phyloP scores from a whole-genome alignment of 192 early-diverging fungal genomes.

The Phycomyces blakesleeanus region DNA sequence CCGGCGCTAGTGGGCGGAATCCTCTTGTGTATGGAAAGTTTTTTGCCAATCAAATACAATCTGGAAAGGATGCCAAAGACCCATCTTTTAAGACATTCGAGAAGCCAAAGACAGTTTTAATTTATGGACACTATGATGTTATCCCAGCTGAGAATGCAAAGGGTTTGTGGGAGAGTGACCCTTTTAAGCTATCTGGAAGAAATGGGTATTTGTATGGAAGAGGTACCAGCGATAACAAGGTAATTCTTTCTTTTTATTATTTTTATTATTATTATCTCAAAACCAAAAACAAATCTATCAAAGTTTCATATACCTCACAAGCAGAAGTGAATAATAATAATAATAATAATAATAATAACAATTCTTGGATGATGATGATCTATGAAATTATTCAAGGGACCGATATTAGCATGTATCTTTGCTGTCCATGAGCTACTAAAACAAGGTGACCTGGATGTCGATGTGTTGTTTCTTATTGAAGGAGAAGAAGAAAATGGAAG shows the following conservation, averaged over 20 bases:
- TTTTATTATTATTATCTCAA: not conserved
- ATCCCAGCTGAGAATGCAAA: conserved; percentile 60
- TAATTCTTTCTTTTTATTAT: not conserved
- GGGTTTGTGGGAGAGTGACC: conserved; percentile 52
- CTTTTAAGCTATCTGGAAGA: conserved; percentile 57
- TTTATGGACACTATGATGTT: conserved; percentile 82
- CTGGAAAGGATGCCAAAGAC: too few relatives aligned
- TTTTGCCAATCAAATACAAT: conserved; percentile 19
- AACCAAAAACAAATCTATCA: not conserved
- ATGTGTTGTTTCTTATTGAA: conserved; percentile 72
- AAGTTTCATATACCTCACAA: too few relatives aligned
- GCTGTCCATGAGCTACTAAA: conserved; percentile 62
- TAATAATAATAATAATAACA: too few relatives aligned
- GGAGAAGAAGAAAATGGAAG: conserved; percentile 76
- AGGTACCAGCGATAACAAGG: conserved; percentile 73
- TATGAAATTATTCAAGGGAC: conserved; percentile 40
- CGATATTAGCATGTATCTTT: conserved; percentile 65
- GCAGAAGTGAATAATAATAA: too few relatives aligned
- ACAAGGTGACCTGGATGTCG: conserved; percentile 47
- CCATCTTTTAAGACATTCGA: conserved; percentile 13
- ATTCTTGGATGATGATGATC: not conserved
- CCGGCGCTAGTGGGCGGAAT: conserved; percentile 56
- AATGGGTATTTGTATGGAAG: conserved; percentile 74
- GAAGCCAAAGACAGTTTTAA: conserved; percentile 44
- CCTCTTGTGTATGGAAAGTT: conserved; percentile 67